phyloP scores from a whole-genome alignment of 2,329 filamentous ascomycete species.

The Cladosporium sp. region DNA sequence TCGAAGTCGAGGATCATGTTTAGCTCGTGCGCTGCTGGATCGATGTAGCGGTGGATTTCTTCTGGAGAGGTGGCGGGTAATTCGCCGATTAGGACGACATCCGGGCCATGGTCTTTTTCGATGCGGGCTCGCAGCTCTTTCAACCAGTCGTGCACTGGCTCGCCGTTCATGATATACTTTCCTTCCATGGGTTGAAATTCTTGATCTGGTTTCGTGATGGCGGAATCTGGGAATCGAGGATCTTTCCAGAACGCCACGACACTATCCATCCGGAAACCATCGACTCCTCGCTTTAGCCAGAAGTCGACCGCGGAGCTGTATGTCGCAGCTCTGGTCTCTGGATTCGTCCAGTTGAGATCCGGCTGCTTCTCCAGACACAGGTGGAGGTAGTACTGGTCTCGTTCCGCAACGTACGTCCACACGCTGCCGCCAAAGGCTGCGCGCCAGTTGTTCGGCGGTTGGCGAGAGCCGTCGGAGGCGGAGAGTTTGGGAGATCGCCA shows the following conservation, averaged over 20 bases:
- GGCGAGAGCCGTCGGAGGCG: slow-evolving; percentile 51
- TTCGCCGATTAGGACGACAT: neutral
- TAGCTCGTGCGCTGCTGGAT: neutral
- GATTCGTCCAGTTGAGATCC: slow-evolving; percentile 81
- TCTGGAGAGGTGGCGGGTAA: neutral
- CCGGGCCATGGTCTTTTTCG: slow-evolving; percentile 41
- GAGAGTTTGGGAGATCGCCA: slow-evolving; percentile 63
- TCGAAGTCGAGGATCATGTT: slow-evolving; percentile 35
- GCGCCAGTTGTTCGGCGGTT: slow-evolving; percentile 68
- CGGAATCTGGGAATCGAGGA: slow-evolving; percentile 27
- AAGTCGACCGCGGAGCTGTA: slow-evolving; percentile 62
- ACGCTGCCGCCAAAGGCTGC: slow-evolving; percentile 44
- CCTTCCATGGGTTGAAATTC: slow-evolving; percentile 21
- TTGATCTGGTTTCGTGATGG: slow-evolving; percentile 23
- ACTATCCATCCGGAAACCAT: slow-evolving; percentile 43
- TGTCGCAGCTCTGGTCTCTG: slow-evolving; percentile 66
- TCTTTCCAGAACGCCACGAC: slow-evolving; percentile 34
- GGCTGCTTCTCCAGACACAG: slow-evolving; percentile 76
- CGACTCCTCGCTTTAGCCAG: slow-evolving; percentile 72
- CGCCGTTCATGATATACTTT: slow-evolving; percentile 37
- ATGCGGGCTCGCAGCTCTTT: slow-evolving; percentile 44
- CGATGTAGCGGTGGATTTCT: neutral
- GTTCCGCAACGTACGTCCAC: slow-evolving; percentile 74
- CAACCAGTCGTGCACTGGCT: slow-evolving; percentile 51
- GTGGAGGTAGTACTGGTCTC: slow-evolving; percentile 74